Evolutionary conservation across 108 stramenopile genomes (phyloP), one percentile per base, ranked within the genome.

Genomic region (Cyclotella kingstonii): DNA sequence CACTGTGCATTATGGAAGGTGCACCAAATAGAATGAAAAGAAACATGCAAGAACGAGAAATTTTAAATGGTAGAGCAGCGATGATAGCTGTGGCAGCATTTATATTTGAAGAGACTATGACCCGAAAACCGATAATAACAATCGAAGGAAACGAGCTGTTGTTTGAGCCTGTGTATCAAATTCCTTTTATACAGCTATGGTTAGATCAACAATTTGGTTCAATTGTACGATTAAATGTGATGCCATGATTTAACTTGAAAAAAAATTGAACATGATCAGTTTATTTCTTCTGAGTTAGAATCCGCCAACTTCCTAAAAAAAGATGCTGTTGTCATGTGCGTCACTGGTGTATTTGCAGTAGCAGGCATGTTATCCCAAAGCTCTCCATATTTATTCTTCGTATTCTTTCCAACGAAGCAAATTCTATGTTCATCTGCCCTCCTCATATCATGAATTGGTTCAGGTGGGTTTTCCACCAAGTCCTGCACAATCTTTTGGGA

Each of bases 51-150:
- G 89, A 90, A 44, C 80, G 86, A 40, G 93, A 95, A 66, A 68
- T 93, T 25, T 83, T 92, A 66, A 97, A 97, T 61, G 96, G 96
- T 0, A 80, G 96, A 17, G 76, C 95, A 18, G 92, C 95, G 15
- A 97, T 97, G 97, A 54, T 97, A 35, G 95, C 93, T 17, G 72
- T 90, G 47, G 81, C 80, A n/a, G 85, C 80, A 25, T 95, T 78
- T 60, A 39, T 79, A 33, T 92, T 89, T 57, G 93, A 96, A 74
- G 95, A 97, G 68, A 72, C 60, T 1, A 78, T 71, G 44, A 86
- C 85, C 9, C 83, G 81, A 27, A 38, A 44, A 29, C 83, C 93
- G 7, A 45, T 94, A 17, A 75, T 89, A 17, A 44, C 62, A 22
- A 63, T 93, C 38, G 63, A 63, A 25, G 65, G 81, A 3, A 93